A percentile compares a stretch with the other conserved stretches of the same genome.
phyloP scores from a whole-genome alignment of 192 early-diverging fungal genomes.

The Umbelopsis ramanniana region DNA sequence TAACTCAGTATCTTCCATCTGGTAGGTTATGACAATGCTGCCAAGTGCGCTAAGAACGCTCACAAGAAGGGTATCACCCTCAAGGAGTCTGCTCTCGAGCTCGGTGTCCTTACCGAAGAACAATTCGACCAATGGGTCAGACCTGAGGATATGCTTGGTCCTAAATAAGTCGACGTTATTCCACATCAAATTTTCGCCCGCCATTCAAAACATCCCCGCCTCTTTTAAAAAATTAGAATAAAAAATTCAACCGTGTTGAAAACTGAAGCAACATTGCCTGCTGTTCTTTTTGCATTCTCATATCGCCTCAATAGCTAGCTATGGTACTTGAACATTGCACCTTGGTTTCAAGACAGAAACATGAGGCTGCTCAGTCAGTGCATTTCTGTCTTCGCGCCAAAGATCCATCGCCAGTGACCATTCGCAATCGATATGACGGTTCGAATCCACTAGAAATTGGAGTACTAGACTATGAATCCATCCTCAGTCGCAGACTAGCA shows the following conservation, averaged over 20 bases:
- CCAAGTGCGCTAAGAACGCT: slow-evolving; percentile 96
- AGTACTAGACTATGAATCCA: not conserved
- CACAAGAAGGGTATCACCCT: slow-evolving; percentile 66
- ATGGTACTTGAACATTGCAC: not conserved
- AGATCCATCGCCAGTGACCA: not conserved
- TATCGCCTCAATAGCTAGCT: too few species aligned
- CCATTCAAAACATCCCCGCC: not conserved
- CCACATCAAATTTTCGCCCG: not conserved
- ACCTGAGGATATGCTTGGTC: slow-evolving; percentile 88
- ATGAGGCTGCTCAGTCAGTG: not conserved
- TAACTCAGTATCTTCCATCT: not conserved
- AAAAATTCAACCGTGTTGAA: too few species aligned
- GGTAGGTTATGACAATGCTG: slow-evolving; percentile 77
- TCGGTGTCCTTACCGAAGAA: slow-evolving; percentile 85
- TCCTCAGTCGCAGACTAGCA: not conserved
- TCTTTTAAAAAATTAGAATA: too few species aligned
- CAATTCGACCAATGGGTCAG: slow-evolving; percentile 97
- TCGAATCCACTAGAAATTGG: not conserved
- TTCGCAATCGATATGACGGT: not conserved
- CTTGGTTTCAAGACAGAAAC: not conserved
- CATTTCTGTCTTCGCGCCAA: not conserved
- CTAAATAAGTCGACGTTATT: slow-evolving; percentile 17
- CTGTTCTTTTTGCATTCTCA: too few species aligned
- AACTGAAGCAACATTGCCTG: too few species aligned
- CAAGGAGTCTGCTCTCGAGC: slow-evolving; percentile 90